Conservation (phyloP, 1,139 yeast species). For the Suhomyces anneliseae region DNA sequence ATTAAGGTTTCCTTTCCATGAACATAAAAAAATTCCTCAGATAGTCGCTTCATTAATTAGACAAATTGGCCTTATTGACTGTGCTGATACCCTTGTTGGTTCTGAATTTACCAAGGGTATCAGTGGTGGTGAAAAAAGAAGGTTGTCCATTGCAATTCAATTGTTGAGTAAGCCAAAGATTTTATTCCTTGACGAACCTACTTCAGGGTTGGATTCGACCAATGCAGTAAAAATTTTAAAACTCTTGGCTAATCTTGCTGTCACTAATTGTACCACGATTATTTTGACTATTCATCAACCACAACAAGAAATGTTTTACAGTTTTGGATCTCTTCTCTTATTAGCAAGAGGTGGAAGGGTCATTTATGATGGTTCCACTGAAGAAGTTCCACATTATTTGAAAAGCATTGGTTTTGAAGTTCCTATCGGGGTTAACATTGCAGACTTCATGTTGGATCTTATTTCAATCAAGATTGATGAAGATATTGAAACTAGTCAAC, state of each 20-base stretch:
- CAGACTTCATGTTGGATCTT: conserved; percentile 22
- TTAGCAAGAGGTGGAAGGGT: conserved; percentile 25
- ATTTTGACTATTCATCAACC: conserved; percentile 29
- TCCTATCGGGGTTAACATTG: conserved; percentile 17
- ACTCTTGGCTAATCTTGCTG: conserved; percentile 19
- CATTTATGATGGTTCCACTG: conserved; percentile 20
- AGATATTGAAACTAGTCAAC: conserved; percentile 11
- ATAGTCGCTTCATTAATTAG: conserved; percentile 19
- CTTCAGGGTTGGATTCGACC: conserved; percentile 27
- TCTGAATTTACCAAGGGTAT: conserved; percentile 22
- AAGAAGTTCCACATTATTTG: conserved; percentile 15
- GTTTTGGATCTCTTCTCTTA: conserved; percentile 22
- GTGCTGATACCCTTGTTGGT: conserved; percentile 28
- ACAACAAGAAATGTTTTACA: conserved; percentile 21
- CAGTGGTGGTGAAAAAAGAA: conserved; percentile 28
- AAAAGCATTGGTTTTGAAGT: conserved; percentile 14
- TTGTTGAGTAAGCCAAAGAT: conserved; percentile 25
- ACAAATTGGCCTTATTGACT: conserved; percentile 23
- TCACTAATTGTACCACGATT: conserved; percentile 21
- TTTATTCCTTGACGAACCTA: conserved; percentile 28
- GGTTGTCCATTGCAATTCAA: conserved; percentile 28
- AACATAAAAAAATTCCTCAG: conserved; percentile 18
- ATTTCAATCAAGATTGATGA: conserved; percentile 17
- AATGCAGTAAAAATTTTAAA: conserved; percentile 21
- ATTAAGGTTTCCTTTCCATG: conserved; percentile 21